Evolutionary conservation across 306 rosid genomes (phyloP).

Genomic region (Clitoria ternatea): DNA sequence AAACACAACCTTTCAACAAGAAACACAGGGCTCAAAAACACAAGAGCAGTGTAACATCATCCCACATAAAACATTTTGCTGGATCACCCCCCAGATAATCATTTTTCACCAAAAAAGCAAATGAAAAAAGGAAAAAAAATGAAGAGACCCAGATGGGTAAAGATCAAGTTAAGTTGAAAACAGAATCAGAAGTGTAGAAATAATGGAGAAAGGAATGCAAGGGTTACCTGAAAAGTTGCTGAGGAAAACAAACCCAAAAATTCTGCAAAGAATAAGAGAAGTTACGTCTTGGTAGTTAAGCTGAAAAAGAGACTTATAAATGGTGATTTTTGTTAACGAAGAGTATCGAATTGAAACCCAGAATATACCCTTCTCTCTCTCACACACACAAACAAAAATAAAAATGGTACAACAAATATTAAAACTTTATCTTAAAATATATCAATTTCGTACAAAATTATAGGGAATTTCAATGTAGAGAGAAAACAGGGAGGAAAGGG

Average conservation of each 20-base stretch:
- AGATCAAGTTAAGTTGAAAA: conserved; percentile 5
- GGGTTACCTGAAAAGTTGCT: neutral
- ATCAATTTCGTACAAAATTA: neutral
- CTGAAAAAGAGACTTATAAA: conserved; percentile 22
- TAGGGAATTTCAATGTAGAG: neutral
- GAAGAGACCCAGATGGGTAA: neutral
- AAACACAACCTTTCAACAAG: neutral
- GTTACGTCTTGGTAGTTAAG: conserved; percentile 11
- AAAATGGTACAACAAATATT: conserved; percentile 23
- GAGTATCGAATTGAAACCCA: conserved; percentile 54
- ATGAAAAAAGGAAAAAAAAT: neutral
- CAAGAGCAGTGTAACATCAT: conserved; percentile 24
- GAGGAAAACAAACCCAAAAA: conserved; percentile 12
- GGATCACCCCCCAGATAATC: conserved; percentile 20
- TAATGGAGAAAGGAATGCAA: neutral
- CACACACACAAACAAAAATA: neutral
- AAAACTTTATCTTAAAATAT: neutral
- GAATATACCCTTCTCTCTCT: conserved; percentile 53
- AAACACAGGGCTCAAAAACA: conserved; percentile 7
- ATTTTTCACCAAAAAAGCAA: neutral
- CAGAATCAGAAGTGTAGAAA: neutral
- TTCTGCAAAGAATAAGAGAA: conserved; percentile 7
- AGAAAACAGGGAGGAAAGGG: neutral
- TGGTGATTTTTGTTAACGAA: conserved; percentile 20
- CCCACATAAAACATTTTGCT: conserved; percentile 10